Base-by-base conservation (phyloP, 2,329 filamentous ascomycete genomes). In the Zymoseptoria ardabiliae region DNA sequence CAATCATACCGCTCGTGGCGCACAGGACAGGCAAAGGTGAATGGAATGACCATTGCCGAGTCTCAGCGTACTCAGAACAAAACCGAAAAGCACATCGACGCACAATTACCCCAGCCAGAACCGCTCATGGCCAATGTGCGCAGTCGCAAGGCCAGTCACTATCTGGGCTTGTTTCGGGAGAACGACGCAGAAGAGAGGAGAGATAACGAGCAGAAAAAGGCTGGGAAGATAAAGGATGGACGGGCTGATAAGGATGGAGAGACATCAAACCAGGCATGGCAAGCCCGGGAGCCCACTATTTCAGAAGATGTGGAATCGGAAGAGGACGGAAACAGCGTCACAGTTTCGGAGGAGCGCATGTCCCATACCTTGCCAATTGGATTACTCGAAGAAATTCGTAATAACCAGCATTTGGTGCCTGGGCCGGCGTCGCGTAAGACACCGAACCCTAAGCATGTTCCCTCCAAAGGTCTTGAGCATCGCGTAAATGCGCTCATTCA, bases 121-220 rank as follows among this genome's bases (percentile, higher is more conserved):
- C 75, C 73, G 13, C 74, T 74, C 22, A 72, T 76, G 25, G 75
- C 78, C 23, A 78, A 83, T 65, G 81, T 82, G 52, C 79, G 85
- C 61, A 86, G 83, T 70, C 79, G 85, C 58, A 87, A 87, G 72
- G 83, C 85, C 50, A 86, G 83, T 68, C 84, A 87, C 67, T 85
- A 85, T 66, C 74, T 87, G 56, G 83, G 85, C 11, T 73, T 87
- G 5, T 87, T 87, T 74, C 85, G 85, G 66, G 83, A 85, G 62
- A 84, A 84, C 60, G 82, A 83, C 57, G 77, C 75, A 6, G 78
- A 78, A 22, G 78, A 81, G 30, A 79, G 81, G 62, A 76, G 79
- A 58, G 81, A 80, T 75, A 77, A 69, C 70, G 77, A 64, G 77
- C 81, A 60, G 75, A 76, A 58, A 75, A 78, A 57, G 66, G 68